A percentile compares a stretch with the other conserved stretches of the same genome.
Evolutionary conservation across 495 filamentous ascomycete species (phyloP).

Genomic region (Talaromyces nanjingensis): DNA sequence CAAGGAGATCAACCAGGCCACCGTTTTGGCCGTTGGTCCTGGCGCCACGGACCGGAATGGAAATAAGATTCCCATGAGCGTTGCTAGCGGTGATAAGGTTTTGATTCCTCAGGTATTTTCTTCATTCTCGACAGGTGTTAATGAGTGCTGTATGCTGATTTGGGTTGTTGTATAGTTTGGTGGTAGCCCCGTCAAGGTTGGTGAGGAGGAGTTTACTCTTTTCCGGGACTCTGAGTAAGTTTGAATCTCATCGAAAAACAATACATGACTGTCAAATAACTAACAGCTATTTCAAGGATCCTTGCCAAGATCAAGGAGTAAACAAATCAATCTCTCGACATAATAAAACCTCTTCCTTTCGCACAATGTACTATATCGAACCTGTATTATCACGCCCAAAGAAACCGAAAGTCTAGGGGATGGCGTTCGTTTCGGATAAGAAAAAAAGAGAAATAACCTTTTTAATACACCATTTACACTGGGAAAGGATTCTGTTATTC

Average conservation of each 20-base stretch:
- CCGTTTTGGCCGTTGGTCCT: conserved; percentile 91
- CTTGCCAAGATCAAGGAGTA: conserved; percentile 89
- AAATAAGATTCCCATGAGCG: conserved; percentile 74
- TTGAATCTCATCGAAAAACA: not conserved
- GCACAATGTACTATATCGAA: conserved; percentile 9
- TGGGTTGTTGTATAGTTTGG: conserved; percentile 63
- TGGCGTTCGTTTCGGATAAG: not conserved
- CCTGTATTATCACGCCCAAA: conserved; percentile 8
- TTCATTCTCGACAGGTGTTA: not conserved
- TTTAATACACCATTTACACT: conserved; percentile 7
- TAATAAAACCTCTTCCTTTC: not conserved
- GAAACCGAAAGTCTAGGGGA: not conserved
- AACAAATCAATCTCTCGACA: conserved; percentile 14
- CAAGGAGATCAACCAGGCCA: conserved; percentile 96
- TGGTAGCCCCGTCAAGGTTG: conserved; percentile 92
- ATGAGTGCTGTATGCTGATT: conserved; percentile 2
- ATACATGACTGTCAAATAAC: conserved; percentile 18
- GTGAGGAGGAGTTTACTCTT: conserved; percentile 90
- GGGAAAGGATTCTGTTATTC: not conserved
- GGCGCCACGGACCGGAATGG: conserved; percentile 81
- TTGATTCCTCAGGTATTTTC: conserved; percentile 87
- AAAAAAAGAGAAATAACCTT: conserved; percentile 1
- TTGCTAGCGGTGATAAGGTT: conserved; percentile 79
- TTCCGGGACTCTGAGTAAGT: conserved; percentile 92
- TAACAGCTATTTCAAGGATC: conserved; percentile 46